Conservation (phyloP, 352 stramenopile species). For the Phytophthora sojae region DNA sequence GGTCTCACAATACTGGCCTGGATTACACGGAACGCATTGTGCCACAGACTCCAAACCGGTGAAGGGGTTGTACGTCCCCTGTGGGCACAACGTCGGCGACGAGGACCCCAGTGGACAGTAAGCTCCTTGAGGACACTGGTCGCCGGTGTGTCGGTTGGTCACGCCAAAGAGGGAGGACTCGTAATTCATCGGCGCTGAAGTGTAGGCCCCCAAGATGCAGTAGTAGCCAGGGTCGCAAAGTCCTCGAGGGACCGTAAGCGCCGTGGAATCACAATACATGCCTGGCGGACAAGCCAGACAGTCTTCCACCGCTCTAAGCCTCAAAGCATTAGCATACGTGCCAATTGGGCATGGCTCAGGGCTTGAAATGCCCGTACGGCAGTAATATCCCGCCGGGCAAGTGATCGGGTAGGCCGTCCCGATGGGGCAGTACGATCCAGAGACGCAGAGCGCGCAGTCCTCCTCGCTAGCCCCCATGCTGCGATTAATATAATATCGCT, state of each 20-base stretch:
- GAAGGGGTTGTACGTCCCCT: conserved; percentile 78
- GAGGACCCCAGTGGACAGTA: conserved; percentile 80
- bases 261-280: conserved; percentile 92
- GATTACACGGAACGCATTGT: conserved; percentile 85
- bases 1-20: conserved; percentile 80
- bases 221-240: conserved; percentile 93
- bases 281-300: conserved; percentile 90
- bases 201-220: conserved; percentile 90
- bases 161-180: conserved; percentile 73
- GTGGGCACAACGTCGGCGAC: conserved; percentile 65
- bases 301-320: conserved; percentile 82
- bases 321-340: conserved; percentile 86
- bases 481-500: conserved; percentile 79
- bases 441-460: conserved; percentile 78
- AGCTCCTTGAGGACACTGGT: conserved; percentile 68
- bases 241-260: conserved; percentile 71
- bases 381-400: conserved; percentile 90
- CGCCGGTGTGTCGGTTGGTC: conserved; percentile 68
- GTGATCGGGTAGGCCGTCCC: conserved; percentile 65
- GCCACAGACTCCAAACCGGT: conserved; percentile 68
- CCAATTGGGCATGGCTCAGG: conserved; percentile 91
- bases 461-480: conserved; percentile 67
- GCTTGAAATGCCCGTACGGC: conserved; percentile 74
- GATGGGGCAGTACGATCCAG: conserved; percentile 72
- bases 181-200: conserved; percentile 88